Evolutionary conservation across 2,329 filamentous ascomycete species (phyloP).

Genomic region (Microascus cirrosus): DNA sequence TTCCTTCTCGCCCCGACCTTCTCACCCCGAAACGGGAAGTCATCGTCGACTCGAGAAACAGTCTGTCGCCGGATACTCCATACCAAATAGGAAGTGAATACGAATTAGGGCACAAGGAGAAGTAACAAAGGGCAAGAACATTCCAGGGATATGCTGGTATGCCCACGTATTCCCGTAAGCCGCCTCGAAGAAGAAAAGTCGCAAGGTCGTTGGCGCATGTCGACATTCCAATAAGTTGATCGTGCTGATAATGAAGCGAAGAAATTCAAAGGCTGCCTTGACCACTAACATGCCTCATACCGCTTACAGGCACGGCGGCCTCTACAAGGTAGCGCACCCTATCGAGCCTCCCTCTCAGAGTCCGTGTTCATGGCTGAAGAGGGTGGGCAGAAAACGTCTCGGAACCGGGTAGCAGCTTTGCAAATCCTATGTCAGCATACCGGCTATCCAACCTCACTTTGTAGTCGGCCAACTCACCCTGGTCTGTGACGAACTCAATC

Average conservation of each 20-base stretch:
- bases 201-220: background rate
- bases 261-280: too few species aligned
- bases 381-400: conserved; percentile 23
- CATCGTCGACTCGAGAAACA: background rate
- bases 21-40: too few species aligned
- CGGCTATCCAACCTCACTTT: conserved; percentile 1
- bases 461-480: conserved; percentile 16
- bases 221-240: background rate
- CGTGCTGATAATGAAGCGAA: background rate
- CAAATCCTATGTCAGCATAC: background rate
- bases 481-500: conserved; percentile 33
- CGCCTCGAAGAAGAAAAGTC: background rate
- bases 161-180: background rate
- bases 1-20: too few species aligned
- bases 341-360: conserved; percentile 1
- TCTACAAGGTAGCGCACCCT: too few species aligned
- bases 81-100: background rate
- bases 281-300: too few species aligned
- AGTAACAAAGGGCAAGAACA: background rate
- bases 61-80: background rate
- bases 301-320: too few species aligned
- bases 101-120: background rate
- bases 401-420: conserved; percentile 25
- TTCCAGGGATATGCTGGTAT: background rate
- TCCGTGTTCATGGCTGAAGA: conserved; percentile 1